phyloP scores from a whole-genome alignment of 2,329 filamentous ascomycete genomes.

The Colletotrichum graminicola region DNA sequence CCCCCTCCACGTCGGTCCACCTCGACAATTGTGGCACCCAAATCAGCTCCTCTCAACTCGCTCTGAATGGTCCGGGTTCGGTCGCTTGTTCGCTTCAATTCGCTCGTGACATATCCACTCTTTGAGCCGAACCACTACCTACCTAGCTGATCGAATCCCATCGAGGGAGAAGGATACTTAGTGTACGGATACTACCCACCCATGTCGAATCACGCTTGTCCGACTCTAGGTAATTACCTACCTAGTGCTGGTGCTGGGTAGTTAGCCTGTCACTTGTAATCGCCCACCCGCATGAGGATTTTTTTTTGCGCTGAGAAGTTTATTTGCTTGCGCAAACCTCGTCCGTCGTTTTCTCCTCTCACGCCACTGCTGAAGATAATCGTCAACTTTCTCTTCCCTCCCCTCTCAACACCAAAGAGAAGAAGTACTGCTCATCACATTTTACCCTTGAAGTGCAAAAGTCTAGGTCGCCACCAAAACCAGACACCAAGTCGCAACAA shows the following conservation, averaged over 20 bases:
- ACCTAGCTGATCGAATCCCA: not conserved
- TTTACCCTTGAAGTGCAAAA: not conserved
- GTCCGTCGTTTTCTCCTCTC: conserved; percentile 18
- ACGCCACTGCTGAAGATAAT: conserved; percentile 26
- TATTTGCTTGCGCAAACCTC: conserved; percentile 30
- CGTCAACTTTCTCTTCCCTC: conserved; percentile 4
- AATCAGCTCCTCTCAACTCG: not conserved
- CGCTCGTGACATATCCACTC: conserved; percentile 24
- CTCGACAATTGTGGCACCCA: not conserved
- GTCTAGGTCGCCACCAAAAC: not conserved
- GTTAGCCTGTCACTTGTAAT: conserved; percentile 7
- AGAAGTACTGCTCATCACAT: no score
- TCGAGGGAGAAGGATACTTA: not conserved
- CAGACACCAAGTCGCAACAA: conserved; percentile 51
- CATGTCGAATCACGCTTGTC: conserved; percentile 28
- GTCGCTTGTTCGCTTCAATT: conserved; percentile 24
- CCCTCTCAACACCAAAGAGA: conserved; percentile 1
- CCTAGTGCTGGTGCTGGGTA: not conserved
- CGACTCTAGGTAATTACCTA: not conserved
- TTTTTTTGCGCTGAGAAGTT: conserved; percentile 1
- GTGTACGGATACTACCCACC: not conserved
- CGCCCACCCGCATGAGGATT: conserved; percentile 22
- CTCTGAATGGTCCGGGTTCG: conserved; percentile 20
- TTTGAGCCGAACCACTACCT: conserved; percentile 23
- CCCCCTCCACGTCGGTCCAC: conserved; percentile 17